Evolutionary conservation across 2,329 filamentous ascomycete species (phyloP), one percentile per base, ranked within the genome.

Genomic region (Ustulina deusta): DNA sequence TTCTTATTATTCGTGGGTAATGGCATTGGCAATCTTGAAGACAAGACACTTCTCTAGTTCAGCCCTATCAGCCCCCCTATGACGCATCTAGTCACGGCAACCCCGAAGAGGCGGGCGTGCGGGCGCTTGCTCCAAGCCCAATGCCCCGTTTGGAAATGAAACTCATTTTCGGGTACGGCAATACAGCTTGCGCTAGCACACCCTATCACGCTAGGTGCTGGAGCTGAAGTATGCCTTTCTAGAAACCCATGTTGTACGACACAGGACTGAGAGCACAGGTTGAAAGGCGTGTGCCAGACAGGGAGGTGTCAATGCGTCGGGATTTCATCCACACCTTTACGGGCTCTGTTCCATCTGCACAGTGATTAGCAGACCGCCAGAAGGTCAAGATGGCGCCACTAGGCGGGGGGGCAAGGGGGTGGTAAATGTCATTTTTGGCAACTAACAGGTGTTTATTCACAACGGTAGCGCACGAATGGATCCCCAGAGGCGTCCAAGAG

Each of bases 1-100:
- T 32, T 48, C 36, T 29, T 49, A 54, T 59, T 15, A 59, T 68
- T 58, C 62, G 60, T 46, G 58, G 51, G 51, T 65, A 38, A 42
- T 56, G 27, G 38, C 34, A 60, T 42, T 54, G 29, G 51, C 52
- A n/a, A n/a, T n/a, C n/a, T n/a, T n/a, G n/a, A n/a, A n/a, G 36
- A 52, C 57, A 61, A 52, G 17, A 36, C 58, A 52, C 40, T 65
- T 66, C 63, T 60, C 66, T 51, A 69, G 61, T 64, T 71, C 69
- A 71, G 69, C 69, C 69, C 69, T 71, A 71, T 70, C 61, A 63
- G 59, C 69, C 61, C 52, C 61, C 54, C 59, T 66, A 68, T 71
- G 69, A 71, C 69, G 69, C 69, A 70, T 65, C 58, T 59, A 40
- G 67, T 49, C 65, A 68, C 69, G 69, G 69, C 67, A 68, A 71